Conservation (phyloP, 257 asterid species). For the Solanum neorickii region DNA sequence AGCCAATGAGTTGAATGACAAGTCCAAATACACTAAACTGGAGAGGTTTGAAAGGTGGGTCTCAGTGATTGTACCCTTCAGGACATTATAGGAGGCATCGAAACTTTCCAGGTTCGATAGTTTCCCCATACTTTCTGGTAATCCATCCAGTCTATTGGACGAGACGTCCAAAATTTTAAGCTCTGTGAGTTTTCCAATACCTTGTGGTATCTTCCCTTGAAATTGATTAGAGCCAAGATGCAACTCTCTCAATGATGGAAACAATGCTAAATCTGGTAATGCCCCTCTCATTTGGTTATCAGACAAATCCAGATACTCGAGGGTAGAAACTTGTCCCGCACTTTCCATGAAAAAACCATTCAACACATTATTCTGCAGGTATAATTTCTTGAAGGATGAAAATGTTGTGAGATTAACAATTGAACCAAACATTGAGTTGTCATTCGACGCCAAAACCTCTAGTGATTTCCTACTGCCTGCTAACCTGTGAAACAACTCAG, state of each 20-base stretch:
- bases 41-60: slow-evolving; percentile 1
- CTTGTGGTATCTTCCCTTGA: neutral
- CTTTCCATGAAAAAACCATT: neutral
- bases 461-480: neutral
- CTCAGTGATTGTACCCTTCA: slow-evolving; percentile 12
- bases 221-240: slow-evolving; percentile 3
- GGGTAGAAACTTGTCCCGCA: neutral
- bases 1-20: slow-evolving; percentile 5
- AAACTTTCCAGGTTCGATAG: neutral
- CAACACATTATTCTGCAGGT: neutral
- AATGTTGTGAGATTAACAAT: neutral
- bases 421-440: slow-evolving; percentile 1
- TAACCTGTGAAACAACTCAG: neutral
- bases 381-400: neutral
- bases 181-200: neutral
- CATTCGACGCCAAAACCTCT: neutral
- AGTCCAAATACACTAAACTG: neutral
- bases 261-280: neutral
- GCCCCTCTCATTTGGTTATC: slow-evolving; percentile 1
- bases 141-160: neutral
- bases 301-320: neutral
- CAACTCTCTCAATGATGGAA: neutral
- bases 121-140: slow-evolving; percentile 1
- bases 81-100: neutral
- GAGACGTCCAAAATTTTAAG: neutral